Evolutionary conservation across 73 alveolate genomes (phyloP).

Genomic region (Tetrahymena elliotti): DNA sequence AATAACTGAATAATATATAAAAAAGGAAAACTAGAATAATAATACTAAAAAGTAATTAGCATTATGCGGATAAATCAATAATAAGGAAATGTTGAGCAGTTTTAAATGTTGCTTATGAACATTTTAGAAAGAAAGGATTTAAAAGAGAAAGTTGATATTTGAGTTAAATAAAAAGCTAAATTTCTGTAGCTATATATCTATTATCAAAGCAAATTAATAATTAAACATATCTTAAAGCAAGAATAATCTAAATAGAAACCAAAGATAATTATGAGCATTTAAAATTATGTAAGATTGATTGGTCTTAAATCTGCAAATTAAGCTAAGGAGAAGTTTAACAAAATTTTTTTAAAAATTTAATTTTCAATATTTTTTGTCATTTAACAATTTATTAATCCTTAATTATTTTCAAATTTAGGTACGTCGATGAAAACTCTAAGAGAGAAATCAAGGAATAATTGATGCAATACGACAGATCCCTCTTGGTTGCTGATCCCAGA

Average conservation of each 20-base stretch:
- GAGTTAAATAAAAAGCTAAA: not conserved
- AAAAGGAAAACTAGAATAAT: not conserved
- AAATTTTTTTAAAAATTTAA: not conserved
- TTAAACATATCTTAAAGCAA: not conserved
- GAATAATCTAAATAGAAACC: not conserved
- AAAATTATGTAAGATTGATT: not conserved
- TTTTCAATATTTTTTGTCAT: not conserved
- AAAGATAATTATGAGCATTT: not conserved
- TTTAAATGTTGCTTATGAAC: not conserved
- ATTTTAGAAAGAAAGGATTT: not conserved
- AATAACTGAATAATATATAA: too few species aligned
- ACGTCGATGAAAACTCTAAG: slow-evolving; percentile 86
- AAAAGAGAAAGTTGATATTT: not conserved
- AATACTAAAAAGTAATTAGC: not conserved
- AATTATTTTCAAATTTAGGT: slow-evolving; percentile 28
- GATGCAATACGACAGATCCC: slow-evolving; percentile 92
- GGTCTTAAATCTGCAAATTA: not conserved
- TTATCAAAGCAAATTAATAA: not conserved
- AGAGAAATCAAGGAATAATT: slow-evolving; percentile 83
- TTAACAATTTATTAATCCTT: not conserved
- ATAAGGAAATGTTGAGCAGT: not conserved
- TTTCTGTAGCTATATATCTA: not conserved
- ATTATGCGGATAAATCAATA: not conserved
- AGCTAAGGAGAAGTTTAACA: not conserved
- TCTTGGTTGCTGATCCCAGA: slow-evolving; percentile 96